Base-by-base conservation (phyloP, 2,329 filamentous ascomycete species). In the Botryotinia convoluta region DNA sequence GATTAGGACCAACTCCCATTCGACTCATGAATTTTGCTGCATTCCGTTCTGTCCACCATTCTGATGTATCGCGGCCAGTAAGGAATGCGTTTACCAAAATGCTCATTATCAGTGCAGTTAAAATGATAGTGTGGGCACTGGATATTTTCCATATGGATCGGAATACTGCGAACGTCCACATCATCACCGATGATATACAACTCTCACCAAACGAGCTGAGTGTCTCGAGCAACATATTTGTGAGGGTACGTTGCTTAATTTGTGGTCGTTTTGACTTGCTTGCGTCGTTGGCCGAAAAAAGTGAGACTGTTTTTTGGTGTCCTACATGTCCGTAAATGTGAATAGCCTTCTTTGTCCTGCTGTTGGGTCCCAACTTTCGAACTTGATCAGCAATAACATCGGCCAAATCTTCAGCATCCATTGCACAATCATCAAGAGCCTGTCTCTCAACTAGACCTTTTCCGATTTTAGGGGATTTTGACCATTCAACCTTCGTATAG, bases 401-500 rank as follows among this genome's bases (percentile, higher is more conserved):
- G 18, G 90, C 89, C 32, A 96, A 85, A 79, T 94, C 92, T 74
- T 93, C 88, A 1, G 91, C 92, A 77, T 94, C 91, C 26, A 90
- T 87, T 72, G 87, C 86, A 10, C 92, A 88, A 79, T 97, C 94
- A 74, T 92, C 90, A 57, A 94, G 86, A 26, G 95, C 95, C 83
- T 91, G 89, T 12, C 88, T 84, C 81, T 91, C 88, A n/a, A 92
- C 85, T 72, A 92, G 81, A 67, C 85, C 87, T 81, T 88, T 89
- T 26, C 87, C 87, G 60, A 91, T 83, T 0, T 87, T 78, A 18
- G 90, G 91, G 71, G 88, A 85, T 76, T 90, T 92, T 39, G 89
- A 87, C 96, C 96, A 98, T 77, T 94, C 92, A n/a, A 97, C 89
- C 79, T 92, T 92, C 71, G 91, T 93, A 83, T 93, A 97, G 61